Evolutionary conservation across 228 moss, liverwort and hornwort genomes (phyloP).

Genomic region (Sphagnum fallax): DNA sequence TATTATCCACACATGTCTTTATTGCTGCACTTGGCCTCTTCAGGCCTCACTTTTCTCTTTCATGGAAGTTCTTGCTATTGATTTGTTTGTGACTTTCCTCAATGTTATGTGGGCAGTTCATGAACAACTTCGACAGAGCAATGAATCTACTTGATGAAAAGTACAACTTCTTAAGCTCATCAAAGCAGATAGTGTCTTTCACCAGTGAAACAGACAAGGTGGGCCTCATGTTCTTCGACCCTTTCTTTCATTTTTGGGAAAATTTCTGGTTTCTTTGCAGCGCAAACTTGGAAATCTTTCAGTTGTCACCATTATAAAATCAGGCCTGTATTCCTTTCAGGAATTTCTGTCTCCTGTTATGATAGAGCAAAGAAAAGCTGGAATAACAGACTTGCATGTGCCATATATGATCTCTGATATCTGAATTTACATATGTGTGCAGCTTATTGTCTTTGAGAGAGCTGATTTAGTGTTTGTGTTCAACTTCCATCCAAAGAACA

Average conservation of each 20-base stretch:
- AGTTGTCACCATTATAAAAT: too few species aligned
- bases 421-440: neutral
- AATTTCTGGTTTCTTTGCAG: neutral
- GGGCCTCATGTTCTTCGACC: conserved; percentile 1
- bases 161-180: conserved; percentile 63
- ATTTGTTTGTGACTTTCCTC: neutral
- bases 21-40: neutral
- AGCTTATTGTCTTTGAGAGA: conserved; percentile 88
- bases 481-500: conserved; percentile 80
- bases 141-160: conserved; percentile 73
- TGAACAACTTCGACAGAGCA: conserved; percentile 75
- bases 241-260: neutral
- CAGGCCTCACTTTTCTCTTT: neutral
- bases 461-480: conserved; percentile 90
- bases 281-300: neutral
- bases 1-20: too few species aligned
- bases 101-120: conserved; percentile 32
- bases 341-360: too few species aligned
- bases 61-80: neutral
- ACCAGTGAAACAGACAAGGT: conserved; percentile 80
- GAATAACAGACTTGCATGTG: too few species aligned
- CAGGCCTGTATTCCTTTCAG: too few species aligned
- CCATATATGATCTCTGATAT: too few species aligned
- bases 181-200: conserved; percentile 78
- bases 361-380: too few species aligned